A percentile compares a stretch with the other conserved stretches of the same genome.
phyloP scores from a whole-genome alignment of 1,284 basidiomycete species.

The Sporisorium graminicola region DNA sequence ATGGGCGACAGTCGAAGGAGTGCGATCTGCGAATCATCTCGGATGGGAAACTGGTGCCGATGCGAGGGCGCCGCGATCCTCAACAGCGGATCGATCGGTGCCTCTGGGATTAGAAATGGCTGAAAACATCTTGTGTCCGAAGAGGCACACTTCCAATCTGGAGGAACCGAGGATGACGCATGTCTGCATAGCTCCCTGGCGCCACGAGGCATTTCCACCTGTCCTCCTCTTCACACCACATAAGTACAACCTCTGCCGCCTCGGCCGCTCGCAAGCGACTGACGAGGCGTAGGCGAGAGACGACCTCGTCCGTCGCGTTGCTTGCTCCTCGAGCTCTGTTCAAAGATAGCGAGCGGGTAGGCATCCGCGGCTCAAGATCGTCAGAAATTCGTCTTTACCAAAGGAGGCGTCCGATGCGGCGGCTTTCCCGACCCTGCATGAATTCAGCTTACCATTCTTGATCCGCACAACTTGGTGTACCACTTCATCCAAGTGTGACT shows the following conservation, averaged over 20 bases:
- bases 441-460: not conserved
- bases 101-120: not conserved
- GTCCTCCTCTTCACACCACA: not conserved
- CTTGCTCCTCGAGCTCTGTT: too few relatives aligned
- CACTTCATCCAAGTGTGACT: too few relatives aligned
- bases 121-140: not conserved
- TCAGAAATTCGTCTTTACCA: not conserved
- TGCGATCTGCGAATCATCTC: not conserved
- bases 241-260: not conserved
- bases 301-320: not conserved
- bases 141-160: too few relatives aligned
- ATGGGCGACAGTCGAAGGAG: too few relatives aligned
- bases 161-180: not conserved
- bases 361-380: not conserved
- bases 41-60: not conserved
- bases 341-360: not conserved
- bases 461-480: too few relatives aligned
- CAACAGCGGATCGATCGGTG: not conserved
- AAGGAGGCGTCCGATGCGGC: not conserved
- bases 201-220: slow-evolving; percentile 1
- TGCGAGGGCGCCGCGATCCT: not conserved
- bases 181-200: not conserved
- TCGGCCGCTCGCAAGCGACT: not conserved
- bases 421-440: not conserved
- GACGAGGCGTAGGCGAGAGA: too few relatives aligned